Evolutionary conservation across 495 filamentous ascomycete genomes (phyloP).

Genomic region (Podospora anserina): DNA sequence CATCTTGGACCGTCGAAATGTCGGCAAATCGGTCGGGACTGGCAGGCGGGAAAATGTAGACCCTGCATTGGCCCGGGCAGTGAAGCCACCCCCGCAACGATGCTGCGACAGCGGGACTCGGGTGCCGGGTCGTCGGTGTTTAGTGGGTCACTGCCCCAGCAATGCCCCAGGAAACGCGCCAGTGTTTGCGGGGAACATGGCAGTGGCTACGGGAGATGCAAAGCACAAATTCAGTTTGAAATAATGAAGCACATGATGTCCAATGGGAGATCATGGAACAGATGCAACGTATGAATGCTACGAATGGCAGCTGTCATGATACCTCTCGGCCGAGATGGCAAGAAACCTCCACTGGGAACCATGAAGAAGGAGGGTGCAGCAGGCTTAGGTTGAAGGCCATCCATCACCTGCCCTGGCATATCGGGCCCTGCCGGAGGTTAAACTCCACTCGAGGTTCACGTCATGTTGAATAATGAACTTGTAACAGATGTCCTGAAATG

Average conservation of each 20-base stretch:
- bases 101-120: slow-evolving; percentile 3
- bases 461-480: no score
- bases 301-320: no score
- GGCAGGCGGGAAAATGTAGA: slow-evolving; percentile 31
- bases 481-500: no score
- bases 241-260: background rate
- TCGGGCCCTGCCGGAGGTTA: no score
- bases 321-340: no score
- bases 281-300: no score
- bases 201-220: background rate
- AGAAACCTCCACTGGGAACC: no score
- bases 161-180: background rate
- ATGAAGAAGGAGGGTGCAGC: no score
- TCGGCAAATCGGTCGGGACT: slow-evolving; percentile 33
- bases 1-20: slow-evolving; percentile 5
- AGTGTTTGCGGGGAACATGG: background rate
- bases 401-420: no score
- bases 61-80: slow-evolving; percentile 20
- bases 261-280: no score
- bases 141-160: background rate
- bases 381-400: no score
- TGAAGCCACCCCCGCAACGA: slow-evolving; percentile 5
- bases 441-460: no score
- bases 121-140: background rate
- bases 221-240: background rate